Base-by-base conservation (phyloP, 371 early-diverging fungal species). In the Batrachochytrium dendrobatidis region DNA sequence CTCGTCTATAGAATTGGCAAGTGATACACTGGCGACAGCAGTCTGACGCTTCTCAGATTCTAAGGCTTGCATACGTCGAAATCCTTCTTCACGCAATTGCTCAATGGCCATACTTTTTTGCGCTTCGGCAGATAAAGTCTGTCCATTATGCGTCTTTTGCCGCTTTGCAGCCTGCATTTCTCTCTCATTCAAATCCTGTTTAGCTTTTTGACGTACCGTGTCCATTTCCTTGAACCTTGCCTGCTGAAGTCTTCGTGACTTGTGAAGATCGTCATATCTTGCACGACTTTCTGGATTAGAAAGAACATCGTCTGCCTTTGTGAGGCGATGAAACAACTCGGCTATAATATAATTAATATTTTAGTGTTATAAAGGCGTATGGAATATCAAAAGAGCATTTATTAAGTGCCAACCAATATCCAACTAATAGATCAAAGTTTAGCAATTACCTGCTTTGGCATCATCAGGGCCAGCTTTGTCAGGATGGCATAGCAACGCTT, bases 221-320 rank as follows among this genome's bases (percentile, higher is more conserved):
- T 70, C 71, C 56, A 70, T 60, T 48, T 59, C 34, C 28, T 66
- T 69, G 51, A 68, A 25, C 24, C 59, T 48, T 18, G 8, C 61
- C 28, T 63, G 45, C 46, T 69, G 60, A 1, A 63, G 64, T n/a
- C 65, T 35, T 30, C 61, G 39, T 30, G 71, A 61, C 39, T 64
- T 63, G 61, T 67, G 59, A 10, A 56, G 58, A 26, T 56, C 59
- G 61, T 83, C 83, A 56, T 83, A 80, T 29, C 52, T 50, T 32
- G 56, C 35, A 45, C 72, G 63, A 50, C 74, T 75, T 34, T 68
- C 67, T 15, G 68, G 53, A 29, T 77, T 72, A 26, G 72, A 61
- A 24, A 83, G 68, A 15, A 59, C 58, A 6, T 73, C 68, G 60
- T 72, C 75, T 18, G 79, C 80, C 31, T 66, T 58, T 25, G 73